phyloP scores from a whole-genome alignment of 2,329 filamentous ascomycete genomes.

The Ceratocystiopsis minuta region DNA sequence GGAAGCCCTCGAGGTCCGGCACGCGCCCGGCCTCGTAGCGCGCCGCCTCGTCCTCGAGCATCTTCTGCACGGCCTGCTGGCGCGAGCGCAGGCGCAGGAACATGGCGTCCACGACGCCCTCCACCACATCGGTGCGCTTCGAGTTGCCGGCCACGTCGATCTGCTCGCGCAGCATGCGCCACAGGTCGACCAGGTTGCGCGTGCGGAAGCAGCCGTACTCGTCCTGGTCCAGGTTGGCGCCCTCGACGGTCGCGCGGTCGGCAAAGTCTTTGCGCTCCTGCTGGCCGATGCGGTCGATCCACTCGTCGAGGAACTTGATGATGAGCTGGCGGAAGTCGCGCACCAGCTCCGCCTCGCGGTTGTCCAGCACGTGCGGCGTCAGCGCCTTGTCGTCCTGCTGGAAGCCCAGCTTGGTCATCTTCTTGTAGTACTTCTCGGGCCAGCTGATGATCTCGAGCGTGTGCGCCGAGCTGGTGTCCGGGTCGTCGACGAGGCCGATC shows the following conservation, averaged over 20 bases:
- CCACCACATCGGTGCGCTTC: slow-evolving; percentile 72
- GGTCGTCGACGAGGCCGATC: slow-evolving; percentile 63
- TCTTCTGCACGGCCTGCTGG: slow-evolving; percentile 70
- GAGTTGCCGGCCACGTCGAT: slow-evolving; percentile 71
- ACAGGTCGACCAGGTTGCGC: slow-evolving; percentile 81
- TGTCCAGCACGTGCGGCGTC: slow-evolving; percentile 72
- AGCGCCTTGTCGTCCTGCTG: slow-evolving; percentile 46
- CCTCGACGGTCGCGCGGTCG: slow-evolving; percentile 55
- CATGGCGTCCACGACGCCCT: slow-evolving; percentile 94
- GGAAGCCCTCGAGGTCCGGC: slow-evolving; percentile 46
- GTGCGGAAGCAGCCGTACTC: slow-evolving; percentile 84
- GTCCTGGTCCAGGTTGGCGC: slow-evolving; percentile 63
- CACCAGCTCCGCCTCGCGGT: slow-evolving; percentile 75
- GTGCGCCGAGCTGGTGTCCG: slow-evolving; percentile 67
- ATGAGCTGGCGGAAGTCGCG: slow-evolving; percentile 90
- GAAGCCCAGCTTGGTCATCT: slow-evolving; percentile 83
- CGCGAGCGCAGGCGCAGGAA: slow-evolving; percentile 68
- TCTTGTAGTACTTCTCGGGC: slow-evolving; percentile 88
- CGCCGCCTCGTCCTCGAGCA: slow-evolving; percentile 70
- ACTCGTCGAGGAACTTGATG: slow-evolving; percentile 87
- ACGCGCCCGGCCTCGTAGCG: slow-evolving; percentile 46
- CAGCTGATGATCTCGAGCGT: slow-evolving; percentile 87
- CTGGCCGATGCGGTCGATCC: slow-evolving; percentile 83
- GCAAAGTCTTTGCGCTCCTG: slow-evolving; percentile 70
- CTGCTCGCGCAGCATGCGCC: slow-evolving; percentile 94